Percentiles rank a stretch among this genome's conserved stretches.
phyloP scores from a whole-genome alignment of 1,284 basidiomycete genomes.

The Takashimella tepidaria region DNA sequence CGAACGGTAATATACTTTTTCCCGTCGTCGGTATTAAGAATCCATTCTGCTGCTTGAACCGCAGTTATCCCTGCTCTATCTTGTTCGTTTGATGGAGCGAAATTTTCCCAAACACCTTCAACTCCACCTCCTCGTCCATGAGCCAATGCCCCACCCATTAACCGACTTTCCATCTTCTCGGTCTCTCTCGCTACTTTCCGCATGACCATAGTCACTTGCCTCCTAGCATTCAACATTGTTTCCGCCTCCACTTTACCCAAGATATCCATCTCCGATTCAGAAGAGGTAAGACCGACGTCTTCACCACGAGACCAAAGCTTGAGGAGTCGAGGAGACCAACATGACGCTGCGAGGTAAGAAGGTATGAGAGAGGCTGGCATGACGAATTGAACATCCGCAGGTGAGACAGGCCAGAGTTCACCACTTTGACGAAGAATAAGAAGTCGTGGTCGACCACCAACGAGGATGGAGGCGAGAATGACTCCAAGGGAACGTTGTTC shows the following conservation, averaged over 20 bases:
- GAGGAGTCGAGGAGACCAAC: conserved; percentile 30
- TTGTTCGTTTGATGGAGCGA: conserved; percentile 9
- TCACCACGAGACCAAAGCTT: conserved; percentile 19
- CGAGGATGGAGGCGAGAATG: conserved; percentile 30
- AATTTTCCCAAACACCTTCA: conserved; percentile 31
- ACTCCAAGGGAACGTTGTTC: conserved; percentile 27
- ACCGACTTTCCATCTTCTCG: conserved; percentile 32
- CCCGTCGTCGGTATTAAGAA: conserved; percentile 17
- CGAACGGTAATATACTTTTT: conserved; percentile 12
- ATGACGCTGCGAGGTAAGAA: conserved; percentile 11
- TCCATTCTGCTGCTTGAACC: conserved; percentile 28
- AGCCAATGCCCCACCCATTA: conserved; percentile 16
- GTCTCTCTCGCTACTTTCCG: conserved; percentile 35
- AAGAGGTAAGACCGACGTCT: conserved; percentile 9
- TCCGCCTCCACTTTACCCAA: conserved; percentile 4
- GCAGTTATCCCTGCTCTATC: conserved; percentile 22
- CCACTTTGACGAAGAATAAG: conserved; percentile 35
- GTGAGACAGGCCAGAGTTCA: conserved; percentile 36
- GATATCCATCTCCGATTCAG: conserved; percentile 12
- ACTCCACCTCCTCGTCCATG: conserved; percentile 24
- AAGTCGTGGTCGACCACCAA: conserved; percentile 26
- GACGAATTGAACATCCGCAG: conserved; percentile 44
- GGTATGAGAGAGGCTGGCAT: conserved; percentile 37
- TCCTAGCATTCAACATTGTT: conserved; percentile 30
- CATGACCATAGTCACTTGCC: conserved; percentile 32